Evolutionary conservation across 129 eudicot genomes (phyloP).

Genomic region (Chrysanthemum seticuspe): DNA sequence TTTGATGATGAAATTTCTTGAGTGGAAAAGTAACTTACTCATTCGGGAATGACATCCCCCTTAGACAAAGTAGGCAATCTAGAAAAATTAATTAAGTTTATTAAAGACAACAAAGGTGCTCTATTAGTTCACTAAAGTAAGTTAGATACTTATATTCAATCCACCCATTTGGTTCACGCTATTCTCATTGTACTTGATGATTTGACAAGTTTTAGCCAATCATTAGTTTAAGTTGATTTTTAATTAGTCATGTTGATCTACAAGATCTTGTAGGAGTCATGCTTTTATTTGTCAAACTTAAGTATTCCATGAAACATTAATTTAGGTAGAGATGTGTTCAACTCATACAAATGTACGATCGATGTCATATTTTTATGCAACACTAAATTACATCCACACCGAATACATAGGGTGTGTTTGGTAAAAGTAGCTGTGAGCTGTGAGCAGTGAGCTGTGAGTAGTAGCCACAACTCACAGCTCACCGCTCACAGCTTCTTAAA

Average conservation of each 20-base stretch:
- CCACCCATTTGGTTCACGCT: background rate
- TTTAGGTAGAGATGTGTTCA: too few relatives aligned
- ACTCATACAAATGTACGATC: too few relatives aligned
- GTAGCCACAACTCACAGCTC: too few relatives aligned
- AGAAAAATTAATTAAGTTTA: background rate
- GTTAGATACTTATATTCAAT: background rate
- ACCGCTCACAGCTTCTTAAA: too few relatives aligned
- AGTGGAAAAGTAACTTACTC: background rate
- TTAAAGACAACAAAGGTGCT: background rate
- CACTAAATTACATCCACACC: too few relatives aligned
- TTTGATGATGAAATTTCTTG: background rate
- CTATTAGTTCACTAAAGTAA: background rate
- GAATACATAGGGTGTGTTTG: too few relatives aligned
- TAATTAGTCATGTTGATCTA: background rate
- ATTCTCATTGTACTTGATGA: background rate
- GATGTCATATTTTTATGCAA: too few relatives aligned
- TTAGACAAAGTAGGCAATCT: background rate
- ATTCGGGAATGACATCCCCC: background rate
- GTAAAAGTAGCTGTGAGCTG: too few relatives aligned
- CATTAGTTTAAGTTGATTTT: slow-evolving; percentile 3
- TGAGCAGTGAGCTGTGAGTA: too few relatives aligned
- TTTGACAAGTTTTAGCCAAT: background rate
- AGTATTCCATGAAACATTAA: too few relatives aligned
- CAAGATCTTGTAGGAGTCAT: slow-evolving; percentile 4
- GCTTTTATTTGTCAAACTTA: background rate